Evolutionary conservation across 169 alveolate species (phyloP).

Genomic region (Plasmodium chabaudi): DNA sequence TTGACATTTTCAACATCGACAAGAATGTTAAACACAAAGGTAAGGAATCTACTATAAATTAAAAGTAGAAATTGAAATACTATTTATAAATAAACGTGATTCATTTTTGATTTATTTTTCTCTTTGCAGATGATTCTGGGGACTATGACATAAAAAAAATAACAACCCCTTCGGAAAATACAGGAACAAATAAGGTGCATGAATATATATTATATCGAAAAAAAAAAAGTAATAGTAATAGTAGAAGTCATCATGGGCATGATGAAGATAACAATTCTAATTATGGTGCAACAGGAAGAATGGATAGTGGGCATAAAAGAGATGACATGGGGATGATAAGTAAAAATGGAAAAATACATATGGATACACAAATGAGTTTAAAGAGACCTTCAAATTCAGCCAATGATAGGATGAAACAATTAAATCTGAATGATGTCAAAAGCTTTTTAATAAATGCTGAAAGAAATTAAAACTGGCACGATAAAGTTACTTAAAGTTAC

Average conservation of each 20-base stretch:
- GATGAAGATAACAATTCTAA: neutral
- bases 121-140: slow-evolving; percentile 9
- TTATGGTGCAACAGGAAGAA: no score
- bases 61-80: neutral
- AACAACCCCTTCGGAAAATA: slow-evolving; percentile 22
- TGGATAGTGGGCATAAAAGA: neutral
- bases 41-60: slow-evolving; percentile 6
- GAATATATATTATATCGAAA: slow-evolving; percentile 59
- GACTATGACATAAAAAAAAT: slow-evolving; percentile 67
- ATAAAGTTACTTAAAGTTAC: neutral
- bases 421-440: slow-evolving; percentile 53
- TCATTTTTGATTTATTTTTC: neutral
- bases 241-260: neutral
- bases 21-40: slow-evolving; percentile 46
- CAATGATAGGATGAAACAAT: slow-evolving; percentile 25
- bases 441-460: slow-evolving; percentile 57
- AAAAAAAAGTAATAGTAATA: neutral
- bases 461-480: slow-evolving; percentile 23
- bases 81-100: neutral
- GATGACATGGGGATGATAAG: neutral
- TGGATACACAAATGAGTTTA: neutral
- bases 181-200: slow-evolving; percentile 60
- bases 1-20: slow-evolving; percentile 53
- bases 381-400: neutral
- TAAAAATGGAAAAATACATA: neutral